These are phyloP conservation scores for Amanita exitialis DNA, from an alignment of 768 basidiomycete genomes.

Conservation along the genomic window DNA sequence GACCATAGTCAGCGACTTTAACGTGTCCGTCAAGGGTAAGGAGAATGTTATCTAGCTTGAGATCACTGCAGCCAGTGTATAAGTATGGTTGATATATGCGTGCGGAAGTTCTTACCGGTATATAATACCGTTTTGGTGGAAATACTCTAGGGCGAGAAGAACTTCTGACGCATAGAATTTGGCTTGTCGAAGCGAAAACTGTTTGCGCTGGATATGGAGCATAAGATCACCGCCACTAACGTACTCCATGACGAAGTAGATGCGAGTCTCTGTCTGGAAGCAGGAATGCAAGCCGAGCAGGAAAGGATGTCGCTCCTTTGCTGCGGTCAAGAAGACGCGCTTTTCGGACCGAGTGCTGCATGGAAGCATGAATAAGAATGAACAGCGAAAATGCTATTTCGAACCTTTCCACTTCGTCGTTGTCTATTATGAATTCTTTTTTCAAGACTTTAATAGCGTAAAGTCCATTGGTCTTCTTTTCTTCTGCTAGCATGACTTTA, in stretches of 20 bases:
- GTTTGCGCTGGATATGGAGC: constrained; percentile 98
- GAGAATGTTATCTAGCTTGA: constrained; percentile 97
- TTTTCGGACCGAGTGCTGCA: constrained; percentile 95
- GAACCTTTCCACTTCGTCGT: constrained; percentile 98
- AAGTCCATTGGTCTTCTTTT: constrained; percentile 81
- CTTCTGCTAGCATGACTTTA: constrained; percentile 99
- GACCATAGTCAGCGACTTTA: constrained; percentile 97
- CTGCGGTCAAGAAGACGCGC: constrained; percentile 96
- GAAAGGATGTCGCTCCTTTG: constrained; percentile 95
- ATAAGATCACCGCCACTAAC: constrained; percentile 98
- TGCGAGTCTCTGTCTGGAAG: constrained; percentile 98
- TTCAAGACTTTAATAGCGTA: constrained; percentile 99
- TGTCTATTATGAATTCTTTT: constrained; percentile 99
- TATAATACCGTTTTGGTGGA: constrained; percentile 98
- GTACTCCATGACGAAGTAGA: constrained; percentile 99
- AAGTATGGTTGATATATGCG: not conserved
- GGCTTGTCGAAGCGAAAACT: constrained; percentile 96
- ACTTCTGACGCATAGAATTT: constrained; percentile 99
- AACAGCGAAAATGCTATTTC: constrained; percentile 10
- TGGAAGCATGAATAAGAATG: constrained; percentile 10
- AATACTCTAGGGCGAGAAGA: constrained; percentile 90
- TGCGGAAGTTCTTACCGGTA: constrained; percentile 60
- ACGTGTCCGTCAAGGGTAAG: constrained; percentile 96
- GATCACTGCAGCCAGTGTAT: constrained; percentile 48
- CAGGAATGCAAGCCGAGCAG: constrained; percentile 94